phyloP scores from a whole-genome alignment of 2,329 filamentous ascomycete genomes.

The Ceratocystis cubensis region DNA sequence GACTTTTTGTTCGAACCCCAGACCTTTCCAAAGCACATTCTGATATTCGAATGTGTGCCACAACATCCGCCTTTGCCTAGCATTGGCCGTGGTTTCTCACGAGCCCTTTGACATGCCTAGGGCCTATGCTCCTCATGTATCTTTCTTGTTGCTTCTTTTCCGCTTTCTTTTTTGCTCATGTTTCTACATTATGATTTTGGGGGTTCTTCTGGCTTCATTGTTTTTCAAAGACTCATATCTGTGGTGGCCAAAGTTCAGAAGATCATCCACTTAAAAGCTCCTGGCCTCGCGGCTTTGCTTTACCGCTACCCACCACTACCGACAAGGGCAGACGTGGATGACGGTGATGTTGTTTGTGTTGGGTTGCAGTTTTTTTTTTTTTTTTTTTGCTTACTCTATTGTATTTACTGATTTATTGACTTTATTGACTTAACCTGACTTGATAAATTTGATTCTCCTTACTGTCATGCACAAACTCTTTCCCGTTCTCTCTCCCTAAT shows the following conservation, averaged over 20 bases:
- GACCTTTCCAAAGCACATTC: neutral
- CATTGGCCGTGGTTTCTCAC: neutral
- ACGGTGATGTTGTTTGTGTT: neutral
- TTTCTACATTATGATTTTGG: constrained; percentile 20
- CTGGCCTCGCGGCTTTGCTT: constrained; percentile 14
- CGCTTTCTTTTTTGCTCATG: constrained; percentile 24
- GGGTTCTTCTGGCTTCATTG: constrained; percentile 24
- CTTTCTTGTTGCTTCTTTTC: constrained; percentile 22
- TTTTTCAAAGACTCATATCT: constrained; percentile 18
- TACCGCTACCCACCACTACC: neutral
- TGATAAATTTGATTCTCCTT: neutral
- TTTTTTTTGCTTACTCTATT: neutral
- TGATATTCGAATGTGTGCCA: neutral
- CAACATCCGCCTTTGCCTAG: neutral
- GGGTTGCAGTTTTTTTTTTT: neutral
- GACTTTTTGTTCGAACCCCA: neutral
- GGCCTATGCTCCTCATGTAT: neutral
- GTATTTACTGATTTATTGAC: neutral
- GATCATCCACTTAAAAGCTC: constrained; percentile 19
- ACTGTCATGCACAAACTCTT: neutral
- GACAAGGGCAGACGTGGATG: neutral
- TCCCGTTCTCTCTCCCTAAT: no score
- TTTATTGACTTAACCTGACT: neutral
- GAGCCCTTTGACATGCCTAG: neutral
- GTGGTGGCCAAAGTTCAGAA: constrained; percentile 19